Percentiles rank a stretch among this genome's conserved stretches.
Conservation (phyloP, 768 basidiomycete species). For the Megacollybia marginata region DNA sequence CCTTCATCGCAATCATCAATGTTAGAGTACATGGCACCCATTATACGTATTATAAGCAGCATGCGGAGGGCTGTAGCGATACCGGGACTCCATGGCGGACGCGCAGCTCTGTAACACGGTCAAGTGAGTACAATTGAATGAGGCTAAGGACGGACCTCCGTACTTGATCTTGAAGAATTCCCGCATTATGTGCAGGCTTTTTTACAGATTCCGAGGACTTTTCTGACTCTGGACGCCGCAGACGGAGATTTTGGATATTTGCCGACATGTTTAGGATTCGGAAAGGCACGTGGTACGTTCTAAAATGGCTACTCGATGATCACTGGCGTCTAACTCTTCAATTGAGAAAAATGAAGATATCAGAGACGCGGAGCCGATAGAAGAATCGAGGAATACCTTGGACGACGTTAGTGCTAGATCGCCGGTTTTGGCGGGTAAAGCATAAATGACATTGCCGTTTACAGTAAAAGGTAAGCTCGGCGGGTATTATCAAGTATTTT, state of each 20-base stretch:
- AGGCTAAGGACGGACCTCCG: conserved; percentile 43
- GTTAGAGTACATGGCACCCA: conserved; percentile 90
- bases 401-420: no score
- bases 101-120: conserved; percentile 42
- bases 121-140: conserved; percentile 3
- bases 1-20: conserved; percentile 98
- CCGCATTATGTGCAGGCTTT: conserved; percentile 36
- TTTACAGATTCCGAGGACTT: conserved; percentile 22
- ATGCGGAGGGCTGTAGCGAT: conserved; percentile 82
- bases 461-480: no score
- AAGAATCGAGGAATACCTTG: no score
- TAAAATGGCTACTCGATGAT: no score
- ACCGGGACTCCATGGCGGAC: conserved; percentile 79
- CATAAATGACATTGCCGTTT: no score
- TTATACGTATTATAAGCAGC: conserved; percentile 70
- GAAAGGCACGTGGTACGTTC: no score
- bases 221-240: conserved; percentile 34
- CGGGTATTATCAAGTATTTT: no score
- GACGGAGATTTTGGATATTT: conserved; percentile 34
- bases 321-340: no score
- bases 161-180: conserved; percentile 75
- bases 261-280: no score
- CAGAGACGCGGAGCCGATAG: no score
- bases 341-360: no score
- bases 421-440: no score